Base-by-base conservation (phyloP, 495 filamentous ascomycete species). In the Annulohypoxylon nitens region DNA sequence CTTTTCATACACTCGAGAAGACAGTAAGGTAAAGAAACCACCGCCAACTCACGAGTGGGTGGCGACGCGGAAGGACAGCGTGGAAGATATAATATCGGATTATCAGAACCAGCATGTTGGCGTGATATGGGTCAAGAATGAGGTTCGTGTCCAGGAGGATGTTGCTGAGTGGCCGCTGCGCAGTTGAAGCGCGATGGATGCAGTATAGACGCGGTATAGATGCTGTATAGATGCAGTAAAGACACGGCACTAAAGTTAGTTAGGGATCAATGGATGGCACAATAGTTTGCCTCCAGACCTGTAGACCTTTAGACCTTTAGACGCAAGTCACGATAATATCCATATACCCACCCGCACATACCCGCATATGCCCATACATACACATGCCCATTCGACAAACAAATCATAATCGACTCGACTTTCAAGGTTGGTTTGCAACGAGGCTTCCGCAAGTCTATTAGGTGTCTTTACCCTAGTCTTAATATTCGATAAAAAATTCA, bases 81-180 rank as follows among this genome's bases (percentile, higher is more conserved):
- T 81, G 16, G 79, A 82, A n/a, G 76, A 80, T 20, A 81, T 79
- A 18, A 8, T 82, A 41, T 79, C 76, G 4, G 64, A 78, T 0
- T 81, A 81, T 34, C 48, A 76, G 25, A 73, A 65, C 8, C 73
- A 76, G 39, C 55, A 77, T 26, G 54, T 48, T 5, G 69, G 69
- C 0, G 72, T 70, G n/a, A 80, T 80, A 64, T 78, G 71, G 76
- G 70, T 80, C 25, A 77, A 69, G 62, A 78, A 77, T 25, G 78
- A 78, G 55, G 47, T 80, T 30, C 61, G 61, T 41, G 62, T 80
- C 0, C 64, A 76, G 20, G 70, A 75, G 34, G 63, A 78, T 4
- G 51, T 71, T 54, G 72, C 50, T 25, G 65, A 75, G 9, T 80
- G 78, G 78, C 78, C 78, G 34, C 54, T 80, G 48, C 64, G 50